Percentiles rank a stretch among this genome's conserved stretches.
phyloP scores from a whole-genome alignment of 805 yeast species.

The Komagataella pseudopastoris region DNA sequence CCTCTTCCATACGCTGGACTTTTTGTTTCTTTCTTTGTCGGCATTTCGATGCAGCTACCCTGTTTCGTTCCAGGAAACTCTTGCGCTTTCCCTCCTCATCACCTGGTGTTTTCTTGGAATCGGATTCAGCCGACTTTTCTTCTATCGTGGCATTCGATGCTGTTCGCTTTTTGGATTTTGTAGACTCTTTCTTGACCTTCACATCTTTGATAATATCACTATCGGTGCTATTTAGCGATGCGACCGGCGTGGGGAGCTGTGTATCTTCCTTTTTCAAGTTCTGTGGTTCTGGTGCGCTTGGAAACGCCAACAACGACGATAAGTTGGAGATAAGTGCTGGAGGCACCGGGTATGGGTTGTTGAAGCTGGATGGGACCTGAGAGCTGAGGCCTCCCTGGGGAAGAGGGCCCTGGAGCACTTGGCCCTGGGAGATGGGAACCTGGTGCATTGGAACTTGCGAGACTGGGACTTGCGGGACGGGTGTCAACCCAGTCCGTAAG shows the following conservation, averaged over 20 bases:
- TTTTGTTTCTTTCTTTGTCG: slow-evolving; percentile 88
- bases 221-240: background rate
- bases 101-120: slow-evolving; percentile 28
- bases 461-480: slow-evolving; percentile 22
- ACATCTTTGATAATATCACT: slow-evolving; percentile 11
- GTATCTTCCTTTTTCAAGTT: background rate
- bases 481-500: slow-evolving; percentile 59
- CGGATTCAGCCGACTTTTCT: slow-evolving; percentile 22
- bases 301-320: background rate
- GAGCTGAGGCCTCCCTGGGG: background rate
- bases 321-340: background rate
- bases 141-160: slow-evolving; percentile 3
- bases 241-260: background rate
- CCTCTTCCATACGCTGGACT: slow-evolving; percentile 70
- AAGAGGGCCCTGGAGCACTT: background rate
- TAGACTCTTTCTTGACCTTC: slow-evolving; percentile 2
- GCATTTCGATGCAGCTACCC: slow-evolving; percentile 96
- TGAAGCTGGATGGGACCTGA: background rate
- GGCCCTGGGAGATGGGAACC: background rate
- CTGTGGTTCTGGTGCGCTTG: background rate
- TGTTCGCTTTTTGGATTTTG: slow-evolving; percentile 2
- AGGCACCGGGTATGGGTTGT: background rate
- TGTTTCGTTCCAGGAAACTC: slow-evolving; percentile 77
- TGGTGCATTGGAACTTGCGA: slow-evolving; percentile 9
- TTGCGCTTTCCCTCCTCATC: slow-evolving; percentile 65